Evolutionary conservation across 331 rosid genomes (phyloP).

Genomic region (Erythrophleum ivorense): DNA sequence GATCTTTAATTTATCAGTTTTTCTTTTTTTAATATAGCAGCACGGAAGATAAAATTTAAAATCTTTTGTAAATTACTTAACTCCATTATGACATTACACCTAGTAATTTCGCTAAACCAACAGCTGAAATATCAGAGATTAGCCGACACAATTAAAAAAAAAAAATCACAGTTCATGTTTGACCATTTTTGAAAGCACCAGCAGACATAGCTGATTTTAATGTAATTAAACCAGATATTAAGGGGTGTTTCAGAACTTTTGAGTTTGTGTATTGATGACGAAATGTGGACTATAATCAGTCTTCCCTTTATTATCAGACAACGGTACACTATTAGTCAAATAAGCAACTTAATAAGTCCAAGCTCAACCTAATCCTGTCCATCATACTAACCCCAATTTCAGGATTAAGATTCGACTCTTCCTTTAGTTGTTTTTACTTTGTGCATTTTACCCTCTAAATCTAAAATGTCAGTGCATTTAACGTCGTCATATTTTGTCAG

Average conservation of each 20-base stretch:
- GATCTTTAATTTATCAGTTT: neutral
- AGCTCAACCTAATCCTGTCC: constrained; percentile 38
- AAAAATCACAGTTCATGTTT: constrained; percentile 29
- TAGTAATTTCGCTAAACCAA: neutral
- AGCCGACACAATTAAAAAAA: constrained; percentile 5
- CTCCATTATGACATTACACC: neutral
- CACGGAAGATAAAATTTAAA: neutral
- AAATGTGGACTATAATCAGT: constrained; percentile 33
- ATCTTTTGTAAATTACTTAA: neutral
- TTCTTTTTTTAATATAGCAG: neutral
- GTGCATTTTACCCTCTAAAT: neutral
- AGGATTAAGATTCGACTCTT: constrained; percentile 58
- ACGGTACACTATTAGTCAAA: constrained; percentile 11
- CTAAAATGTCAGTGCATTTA: neutral
- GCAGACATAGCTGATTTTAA: constrained; percentile 7
- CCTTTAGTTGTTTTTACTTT: constrained; percentile 25
- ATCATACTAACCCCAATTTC: constrained; percentile 55
- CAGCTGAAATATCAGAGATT: neutral
- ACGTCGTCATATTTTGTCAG: neutral
- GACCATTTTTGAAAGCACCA: constrained; percentile 28
- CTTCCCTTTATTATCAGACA: constrained; percentile 25
- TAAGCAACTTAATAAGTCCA: constrained; percentile 24
- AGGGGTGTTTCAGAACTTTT: neutral
- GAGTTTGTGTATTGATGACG: constrained; percentile 19
- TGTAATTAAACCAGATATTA: constrained; percentile 10